Evolutionary conservation across 768 basidiomycete genomes (phyloP).

Genomic region (Asterophora parasitica): DNA sequence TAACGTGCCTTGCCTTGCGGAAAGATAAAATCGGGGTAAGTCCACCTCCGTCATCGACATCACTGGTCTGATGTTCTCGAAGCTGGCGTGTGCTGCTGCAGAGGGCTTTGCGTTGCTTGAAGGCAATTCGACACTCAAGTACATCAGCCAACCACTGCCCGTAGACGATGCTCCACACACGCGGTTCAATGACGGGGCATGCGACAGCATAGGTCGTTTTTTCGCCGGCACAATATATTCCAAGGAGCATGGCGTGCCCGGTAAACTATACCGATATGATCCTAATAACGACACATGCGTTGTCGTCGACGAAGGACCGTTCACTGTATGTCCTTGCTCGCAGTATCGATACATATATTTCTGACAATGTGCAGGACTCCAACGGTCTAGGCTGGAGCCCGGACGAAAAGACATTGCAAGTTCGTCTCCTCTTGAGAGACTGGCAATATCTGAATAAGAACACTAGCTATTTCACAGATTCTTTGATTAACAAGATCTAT

Average conservation of each 20-base stretch:
- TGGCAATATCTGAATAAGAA: constrained; percentile 4
- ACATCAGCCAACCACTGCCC: constrained; percentile 51
- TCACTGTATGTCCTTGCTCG: constrained; percentile 43
- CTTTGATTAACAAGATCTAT: constrained; percentile 58
- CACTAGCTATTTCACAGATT: constrained; percentile 69
- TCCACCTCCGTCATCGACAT: neutral
- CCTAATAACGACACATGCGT: constrained; percentile 41
- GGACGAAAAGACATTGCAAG: constrained; percentile 57
- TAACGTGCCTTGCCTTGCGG: constrained; percentile 57
- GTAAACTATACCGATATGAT: constrained; percentile 57
- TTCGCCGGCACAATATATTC: constrained; percentile 62
- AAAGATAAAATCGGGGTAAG: constrained; percentile 41
- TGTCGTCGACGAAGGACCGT: constrained; percentile 57
- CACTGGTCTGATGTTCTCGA: constrained; percentile 1
- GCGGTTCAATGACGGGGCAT: constrained; percentile 70
- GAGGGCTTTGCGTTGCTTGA: constrained; percentile 52
- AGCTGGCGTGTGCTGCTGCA: constrained; percentile 61
- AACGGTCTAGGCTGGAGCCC: constrained; percentile 65
- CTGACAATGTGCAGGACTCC: constrained; percentile 39
- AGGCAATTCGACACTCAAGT: constrained; percentile 35
- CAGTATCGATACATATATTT: constrained; percentile 5
- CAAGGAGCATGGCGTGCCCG: constrained; percentile 44
- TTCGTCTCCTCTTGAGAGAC: constrained; percentile 5
- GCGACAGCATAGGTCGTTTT: constrained; percentile 59
- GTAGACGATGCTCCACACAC: constrained; percentile 35